Conservation (phyloP, 169 alveolate genomes). For the Plasmodium adleri region DNA sequence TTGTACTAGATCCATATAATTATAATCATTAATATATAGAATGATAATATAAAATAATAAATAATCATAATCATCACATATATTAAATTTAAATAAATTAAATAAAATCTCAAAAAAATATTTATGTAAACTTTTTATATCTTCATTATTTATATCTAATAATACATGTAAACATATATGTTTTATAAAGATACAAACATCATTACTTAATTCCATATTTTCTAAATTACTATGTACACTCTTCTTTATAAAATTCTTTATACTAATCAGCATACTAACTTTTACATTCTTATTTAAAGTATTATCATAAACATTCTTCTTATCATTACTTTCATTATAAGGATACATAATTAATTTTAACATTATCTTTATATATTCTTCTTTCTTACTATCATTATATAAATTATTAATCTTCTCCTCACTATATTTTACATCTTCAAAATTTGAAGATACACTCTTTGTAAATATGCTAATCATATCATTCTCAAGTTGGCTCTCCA, state of each 20-base stretch:
- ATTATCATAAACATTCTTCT: constrained; percentile 30
- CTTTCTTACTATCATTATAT: constrained; percentile 41
- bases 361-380: constrained; percentile 35
- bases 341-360: constrained; percentile 58
- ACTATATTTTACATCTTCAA: constrained; percentile 45
- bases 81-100: constrained; percentile 27
- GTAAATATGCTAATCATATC: constrained; percentile 30
- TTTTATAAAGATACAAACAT: constrained; percentile 35
- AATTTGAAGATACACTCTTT: constrained; percentile 51
- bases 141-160: constrained; percentile 48
- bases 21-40: constrained; percentile 23
- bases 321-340: constrained; percentile 22
- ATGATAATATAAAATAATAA: constrained; percentile 26
- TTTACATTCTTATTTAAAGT: constrained; percentile 48
- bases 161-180: constrained; percentile 65
- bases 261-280: constrained; percentile 41
- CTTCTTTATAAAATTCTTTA: constrained; percentile 57
- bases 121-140: constrained; percentile 19
- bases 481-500: constrained; percentile 50
- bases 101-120: constrained; percentile 37
- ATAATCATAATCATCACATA: constrained; percentile 66
- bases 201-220: constrained; percentile 25
- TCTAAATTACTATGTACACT: constrained; percentile 67
- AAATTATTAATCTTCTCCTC: constrained; percentile 22
- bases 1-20: neutral